Evolutionary conservation across 257 asterid genomes (phyloP).

Genomic region (Apocynum venetum): DNA sequence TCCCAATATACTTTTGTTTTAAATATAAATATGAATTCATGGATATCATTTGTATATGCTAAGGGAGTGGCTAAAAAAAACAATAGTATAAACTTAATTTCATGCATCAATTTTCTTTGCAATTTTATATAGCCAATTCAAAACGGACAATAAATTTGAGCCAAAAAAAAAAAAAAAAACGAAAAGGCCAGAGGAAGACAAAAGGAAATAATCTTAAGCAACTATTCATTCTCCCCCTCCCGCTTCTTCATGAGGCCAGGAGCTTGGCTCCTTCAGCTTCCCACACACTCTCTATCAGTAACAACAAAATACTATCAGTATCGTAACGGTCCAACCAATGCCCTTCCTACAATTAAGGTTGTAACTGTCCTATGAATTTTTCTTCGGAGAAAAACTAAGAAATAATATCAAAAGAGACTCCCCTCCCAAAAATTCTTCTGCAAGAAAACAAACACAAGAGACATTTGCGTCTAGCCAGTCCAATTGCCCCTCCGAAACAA

Average conservation of each 20-base stretch:
- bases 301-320: background rate
- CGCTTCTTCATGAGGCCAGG: background rate
- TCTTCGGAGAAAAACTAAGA: background rate
- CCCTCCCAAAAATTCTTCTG: background rate
- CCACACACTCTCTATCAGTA: background rate
- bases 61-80: too few species aligned
- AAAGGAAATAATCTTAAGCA: background rate
- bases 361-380: slow-evolving; percentile 10
- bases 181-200: background rate
- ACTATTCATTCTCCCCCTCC: background rate
- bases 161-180: background rate
- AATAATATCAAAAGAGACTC: background rate
- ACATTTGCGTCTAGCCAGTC: slow-evolving; percentile 11
- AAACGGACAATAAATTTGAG: too few species aligned
- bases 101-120: too few species aligned
- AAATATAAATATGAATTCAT: too few species aligned
- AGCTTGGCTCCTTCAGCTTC: background rate
- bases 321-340: slow-evolving; percentile 6
- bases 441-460: background rate
- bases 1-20: too few species aligned
- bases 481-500: background rate
- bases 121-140: too few species aligned
- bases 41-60: too few species aligned
- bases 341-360: slow-evolving; percentile 17
- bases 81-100: too few species aligned